Conservation (phyloP, 805 yeast genomes). For the Pichia gijzeniarum region DNA sequence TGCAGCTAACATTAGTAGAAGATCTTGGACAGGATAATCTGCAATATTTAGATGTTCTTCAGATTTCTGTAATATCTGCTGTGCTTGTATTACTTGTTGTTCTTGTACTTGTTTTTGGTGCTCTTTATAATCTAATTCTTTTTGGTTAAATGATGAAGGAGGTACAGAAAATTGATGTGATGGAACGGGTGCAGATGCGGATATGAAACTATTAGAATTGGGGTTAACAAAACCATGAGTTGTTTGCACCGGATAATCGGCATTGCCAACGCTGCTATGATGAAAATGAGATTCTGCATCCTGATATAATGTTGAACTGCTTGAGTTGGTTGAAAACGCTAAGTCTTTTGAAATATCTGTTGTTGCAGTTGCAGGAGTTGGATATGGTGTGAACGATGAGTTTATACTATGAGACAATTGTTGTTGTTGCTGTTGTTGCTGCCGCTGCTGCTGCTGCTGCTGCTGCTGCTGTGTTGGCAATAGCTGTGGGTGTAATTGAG, state of each 20-base stretch:
- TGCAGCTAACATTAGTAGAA: conserved; percentile 79
- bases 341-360: conserved; percentile 47
- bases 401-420: conserved; percentile 9
- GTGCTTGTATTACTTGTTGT: too few species aligned
- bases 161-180: conserved; percentile 10
- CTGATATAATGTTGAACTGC: conserved; percentile 28
- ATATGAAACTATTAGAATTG: conserved; percentile 8
- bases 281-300: conserved; percentile 24
- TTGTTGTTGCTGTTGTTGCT: conserved; percentile 8
- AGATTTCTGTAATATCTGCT: too few species aligned
- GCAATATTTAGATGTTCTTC: conserved; percentile 61
- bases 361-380: conserved; percentile 46
- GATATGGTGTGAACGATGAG: conserved; percentile 28
- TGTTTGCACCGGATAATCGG: not conserved
- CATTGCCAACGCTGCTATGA: not conserved
- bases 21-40: conserved; percentile 72
- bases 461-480: conserved; percentile 12
- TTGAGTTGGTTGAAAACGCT: conserved; percentile 34
- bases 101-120: conserved; percentile 11
- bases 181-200: conserved; percentile 17
- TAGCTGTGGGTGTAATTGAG: not conserved
- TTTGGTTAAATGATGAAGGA: not conserved
- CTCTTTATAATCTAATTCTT: not conserved
- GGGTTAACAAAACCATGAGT: not conserved
- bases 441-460: conserved; percentile 7